Conservation (phyloP, 1,284 basidiomycete species). For the Papiliotrema terrestris region DNA sequence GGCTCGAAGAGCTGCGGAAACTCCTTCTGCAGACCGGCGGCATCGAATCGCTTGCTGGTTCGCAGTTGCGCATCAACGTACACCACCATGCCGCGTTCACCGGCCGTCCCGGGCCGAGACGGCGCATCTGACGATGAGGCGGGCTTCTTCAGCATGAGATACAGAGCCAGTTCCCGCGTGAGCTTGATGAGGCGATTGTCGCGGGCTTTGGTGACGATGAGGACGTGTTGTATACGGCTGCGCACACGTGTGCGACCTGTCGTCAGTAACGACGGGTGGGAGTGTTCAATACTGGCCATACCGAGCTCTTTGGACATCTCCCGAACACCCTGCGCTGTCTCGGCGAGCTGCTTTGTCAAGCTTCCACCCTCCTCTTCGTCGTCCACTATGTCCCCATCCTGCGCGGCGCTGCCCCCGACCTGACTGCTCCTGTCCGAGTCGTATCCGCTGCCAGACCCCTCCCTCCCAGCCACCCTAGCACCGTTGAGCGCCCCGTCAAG, state of each 20-base stretch:
- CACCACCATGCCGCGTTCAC: conserved; percentile 33
- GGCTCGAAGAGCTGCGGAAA: conserved; percentile 87
- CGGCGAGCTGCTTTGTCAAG: conserved; percentile 87
- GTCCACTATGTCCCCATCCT: conserved; percentile 27
- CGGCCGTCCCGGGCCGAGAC: background rate
- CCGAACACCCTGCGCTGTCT: conserved; percentile 92
- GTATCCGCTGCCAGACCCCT: conserved; percentile 22
- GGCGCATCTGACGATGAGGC: conserved; percentile 9
- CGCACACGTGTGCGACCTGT: conserved; percentile 86
- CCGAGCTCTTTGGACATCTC: conserved; percentile 99
- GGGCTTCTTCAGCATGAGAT: conserved; percentile 69
- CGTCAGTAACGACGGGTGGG: background rate
- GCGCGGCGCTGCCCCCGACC: conserved; percentile 14
- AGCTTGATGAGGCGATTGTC: conserved; percentile 95
- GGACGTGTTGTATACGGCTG: conserved; percentile 84
- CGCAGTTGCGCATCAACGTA: conserved; percentile 96
- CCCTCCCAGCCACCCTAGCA: conserved; percentile 9
- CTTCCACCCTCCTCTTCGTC: conserved; percentile 61
- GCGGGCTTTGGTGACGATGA: conserved; percentile 96
- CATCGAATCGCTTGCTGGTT: conserved; percentile 89
- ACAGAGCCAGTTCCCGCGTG: conserved; percentile 90
- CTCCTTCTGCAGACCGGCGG: conserved; percentile 76
- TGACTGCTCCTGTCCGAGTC: conserved; percentile 29
- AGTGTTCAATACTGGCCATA: conserved; percentile 51
- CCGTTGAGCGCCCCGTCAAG: conserved; percentile 8